These are phyloP conservation scores for Coriaria nepalensis DNA, from an alignment of 306 rosid genomes.

Conservation along the genomic window DNA sequence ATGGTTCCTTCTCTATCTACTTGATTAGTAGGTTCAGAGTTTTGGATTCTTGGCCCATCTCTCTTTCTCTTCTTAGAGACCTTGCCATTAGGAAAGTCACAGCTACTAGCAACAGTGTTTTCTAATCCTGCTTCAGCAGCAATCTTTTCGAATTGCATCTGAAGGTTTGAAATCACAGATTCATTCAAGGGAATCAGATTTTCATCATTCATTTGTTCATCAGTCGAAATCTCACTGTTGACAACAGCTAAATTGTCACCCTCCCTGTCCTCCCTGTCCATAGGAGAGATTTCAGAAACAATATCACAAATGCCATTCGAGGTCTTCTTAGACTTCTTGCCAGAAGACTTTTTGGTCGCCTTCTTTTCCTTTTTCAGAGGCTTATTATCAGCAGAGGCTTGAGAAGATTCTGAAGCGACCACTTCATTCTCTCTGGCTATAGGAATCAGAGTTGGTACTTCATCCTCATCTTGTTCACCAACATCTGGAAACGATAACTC, in stretches of 20 bases:
- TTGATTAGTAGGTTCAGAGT: constrained; percentile 16
- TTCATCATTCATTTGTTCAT: constrained; percentile 18
- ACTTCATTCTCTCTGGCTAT: constrained; percentile 23
- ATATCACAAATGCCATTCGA: constrained; percentile 11
- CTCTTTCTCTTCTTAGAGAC: constrained; percentile 82
- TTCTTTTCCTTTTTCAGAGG: constrained; percentile 39
- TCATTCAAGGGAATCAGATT: constrained; percentile 24
- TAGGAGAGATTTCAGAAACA: constrained; percentile 6
- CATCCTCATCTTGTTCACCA: constrained; percentile 33
- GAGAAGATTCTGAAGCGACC: constrained; percentile 10
- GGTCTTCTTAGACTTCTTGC: constrained; percentile 18
- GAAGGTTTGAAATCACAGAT: constrained; percentile 61
- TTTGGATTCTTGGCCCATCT: constrained; percentile 26
- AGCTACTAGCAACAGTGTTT: constrained; percentile 27
- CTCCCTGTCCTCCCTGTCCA: constrained; percentile 24
- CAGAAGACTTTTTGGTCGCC: constrained; percentile 11
- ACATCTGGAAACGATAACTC: constrained; percentile 33
- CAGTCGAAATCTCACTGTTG: constrained; percentile 20
- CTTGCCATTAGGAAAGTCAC: constrained; percentile 23
- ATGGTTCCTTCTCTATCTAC: constrained; percentile 29
- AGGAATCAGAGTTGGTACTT: constrained; percentile 47
- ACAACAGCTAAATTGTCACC: constrained; percentile 17
- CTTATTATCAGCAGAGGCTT: constrained; percentile 17
- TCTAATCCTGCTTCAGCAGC: constrained; percentile 69
- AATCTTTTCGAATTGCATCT: constrained; percentile 73